Base-by-base conservation (phyloP, 805 yeast species). In the Kregervanrija fluxuum region DNA sequence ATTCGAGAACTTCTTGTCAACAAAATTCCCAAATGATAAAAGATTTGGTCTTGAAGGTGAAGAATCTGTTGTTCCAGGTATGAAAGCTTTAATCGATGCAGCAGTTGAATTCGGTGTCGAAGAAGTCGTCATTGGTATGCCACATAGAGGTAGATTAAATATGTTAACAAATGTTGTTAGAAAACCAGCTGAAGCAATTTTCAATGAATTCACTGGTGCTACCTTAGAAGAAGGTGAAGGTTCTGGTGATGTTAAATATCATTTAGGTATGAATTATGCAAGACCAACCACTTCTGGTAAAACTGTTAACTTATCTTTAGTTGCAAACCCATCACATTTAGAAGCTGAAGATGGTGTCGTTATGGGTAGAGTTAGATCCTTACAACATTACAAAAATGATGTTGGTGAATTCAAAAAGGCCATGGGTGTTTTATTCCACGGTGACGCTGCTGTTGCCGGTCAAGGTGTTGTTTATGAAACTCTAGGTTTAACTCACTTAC, bases 381-480 rank as follows among this genome's bases (percentile, higher is more conserved):
- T 90, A 53, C 93, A 86, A 69, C 95, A 88, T 62, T 85, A 79
- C 71, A 91, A 91, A 73, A 73, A 79, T 58, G 98, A 93, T 63
- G 79, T 85, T 53, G 89, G 89, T 51, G 77, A 75, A 38, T 85
- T 73, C 73, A 73, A 80, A 57, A 91, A 89, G 71, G 96, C 98
- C 39, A 74, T 93, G 76, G 84, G 93, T 53, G 85, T 93, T 48
- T 74, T 93, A 67, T 75, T 93, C 67, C 99, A 93, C 67, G 99
- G 99, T 77, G 99, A 93, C 68, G 96, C 99, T 47, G 99, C 99
- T 34, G 90, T 93, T 64, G 90, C 97, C 38, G 99, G 85, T 53
- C 99, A 93, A 73, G 99, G 99, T 81, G 95, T 93, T 46, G 97
- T 93, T 47, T 93, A 93, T 70, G 99, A 93, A 74, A 91, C 99